Base-by-base conservation (phyloP, 371 early-diverging fungal genomes). In the Mucor lusitanicus region DNA sequence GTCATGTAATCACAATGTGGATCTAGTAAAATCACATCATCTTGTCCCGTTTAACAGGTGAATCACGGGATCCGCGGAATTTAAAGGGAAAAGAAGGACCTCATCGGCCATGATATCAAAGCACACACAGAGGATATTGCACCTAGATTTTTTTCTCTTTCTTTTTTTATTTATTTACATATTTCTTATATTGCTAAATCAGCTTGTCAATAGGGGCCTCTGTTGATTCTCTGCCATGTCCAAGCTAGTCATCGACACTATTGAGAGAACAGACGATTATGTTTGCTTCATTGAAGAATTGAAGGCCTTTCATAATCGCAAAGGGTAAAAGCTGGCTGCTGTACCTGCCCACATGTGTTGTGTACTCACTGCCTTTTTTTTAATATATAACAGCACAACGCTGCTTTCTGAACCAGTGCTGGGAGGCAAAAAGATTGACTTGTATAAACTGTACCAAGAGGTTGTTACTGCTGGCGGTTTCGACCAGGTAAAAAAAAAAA, bases 261-360 rank as follows among this genome's bases (percentile, higher is more conserved):
- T 93, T 59, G 91, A 90, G 40, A 76, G 90, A 66, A 89, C 91
- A 44, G 83, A 84, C 19, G 91, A 91, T 56, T 91, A 93, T 75
- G 79, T 81, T 37, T 79, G 77, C 27, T 93, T 93, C 74, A 91
- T 92, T 78, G 75, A 77, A 57, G 77, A 88, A 27, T 80, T 93
- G 61, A 88, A 90, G 63, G 76, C 80, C 27, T 91, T 92, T 76
- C 92, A 92, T 75, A 74, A 74, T 63, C 59, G 73, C n/a, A 84
- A 88, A 73, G 94, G 94, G 93, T 92, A 83, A 17, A 32, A 30
- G n/a, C n/a, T n/a, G n/a, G n/a, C n/a, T n/a, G n/a, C n/a, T n/a
- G n/a, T n/a, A n/a, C n/a, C n/a, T n/a, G n/a, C n/a, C n/a, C n/a
- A n/a, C n/a, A n/a, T n/a, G n/a, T n/a, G n/a, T n/a, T n/a, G n/a